Base-by-base conservation (phyloP, 1,284 basidiomycete species). In the Cryptococcus amylolentus region DNA sequence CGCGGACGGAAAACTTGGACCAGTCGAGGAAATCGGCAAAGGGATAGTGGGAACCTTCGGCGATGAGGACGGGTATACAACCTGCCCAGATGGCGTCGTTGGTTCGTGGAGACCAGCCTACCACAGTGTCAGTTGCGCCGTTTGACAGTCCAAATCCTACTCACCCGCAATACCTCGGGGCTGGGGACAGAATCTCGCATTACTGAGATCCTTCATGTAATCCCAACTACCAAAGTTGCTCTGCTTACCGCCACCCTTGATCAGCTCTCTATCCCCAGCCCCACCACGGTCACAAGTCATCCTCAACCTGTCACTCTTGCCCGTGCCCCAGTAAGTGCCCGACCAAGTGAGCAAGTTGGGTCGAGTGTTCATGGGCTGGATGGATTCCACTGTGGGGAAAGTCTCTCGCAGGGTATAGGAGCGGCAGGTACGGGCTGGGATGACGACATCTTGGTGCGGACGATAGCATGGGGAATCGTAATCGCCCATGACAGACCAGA, bases 21-120 rank as follows among this genome's bases (percentile, higher is more conserved):
- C 78, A 80, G 63, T 80, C 78, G 51, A 80, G 64, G 49, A 78
- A 64, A 51, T 71, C 68, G 41, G 76, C 71, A 57, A 77, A 80
- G n/a, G 79, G 78, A 63, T 75, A 77, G 56, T 77, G 71, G 13
- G 74, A 69, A 10, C 73, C 75, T 60, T 80, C 78, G 56, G 75
- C 71, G 45, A 77, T 75, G 49, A 80, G 71, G 47, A 79, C 77
- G 12, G 79, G 79, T 44, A 80, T 80, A 65, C 79, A 80, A 42
- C 79, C 79, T 9, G 79, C 77, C 57, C 71, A 80, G 50, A 80
- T 77, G n/a, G 77, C 78, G 58, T 80, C 79, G 63, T 72, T 76
- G 4, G 75, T 70, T n/a, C 78, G 71, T 8, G 78, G 76, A 4
- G 78, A 77, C 78, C 79, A 77, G 52, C 76, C 74, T 70, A 53